A percentile compares a stretch with the other conserved stretches of the same genome.
Evolutionary conservation across 129 eudicot genomes (phyloP).

Genomic region (Oenanthe sinensis): DNA sequence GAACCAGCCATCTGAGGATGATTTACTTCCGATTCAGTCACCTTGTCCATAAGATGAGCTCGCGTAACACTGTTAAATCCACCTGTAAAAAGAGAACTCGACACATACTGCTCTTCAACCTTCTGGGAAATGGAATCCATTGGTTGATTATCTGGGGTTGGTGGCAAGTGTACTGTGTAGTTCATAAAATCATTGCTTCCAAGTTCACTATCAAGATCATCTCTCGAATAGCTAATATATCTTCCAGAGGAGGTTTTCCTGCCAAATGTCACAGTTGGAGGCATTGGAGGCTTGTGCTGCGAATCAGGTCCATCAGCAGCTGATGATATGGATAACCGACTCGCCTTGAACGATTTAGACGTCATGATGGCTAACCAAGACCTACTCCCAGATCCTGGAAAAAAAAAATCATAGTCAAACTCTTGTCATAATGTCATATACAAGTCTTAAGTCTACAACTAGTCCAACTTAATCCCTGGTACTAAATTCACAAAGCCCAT

Average conservation of each 20-base stretch:
- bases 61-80: slow-evolving; percentile 59
- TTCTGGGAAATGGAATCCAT: slow-evolving; percentile 47
- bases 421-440: not conserved
- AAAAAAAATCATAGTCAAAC: not conserved
- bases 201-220: slow-evolving; percentile 47
- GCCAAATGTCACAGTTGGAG: slow-evolving; percentile 36
- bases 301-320: slow-evolving; percentile 4
- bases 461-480: not conserved
- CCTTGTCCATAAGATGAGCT: slow-evolving; percentile 67
- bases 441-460: not conserved
- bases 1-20: slow-evolving; percentile 78
- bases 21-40: slow-evolving; percentile 40
- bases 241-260: slow-evolving; percentile 40
- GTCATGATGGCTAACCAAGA: not conserved
- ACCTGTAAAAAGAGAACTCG: slow-evolving; percentile 56
- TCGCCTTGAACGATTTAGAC: not conserved
- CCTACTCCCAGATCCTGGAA: not conserved
- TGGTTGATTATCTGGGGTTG: slow-evolving; percentile 63
- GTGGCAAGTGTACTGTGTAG: slow-evolving; percentile 43
- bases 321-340: not conserved
- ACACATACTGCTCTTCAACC: slow-evolving; percentile 60
- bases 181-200: slow-evolving; percentile 30
- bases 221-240: slow-evolving; percentile 37
- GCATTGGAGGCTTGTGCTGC: slow-evolving; percentile 3
- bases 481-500: not conserved